Percentiles rank a stretch among this genome's conserved stretches.
Conservation (phyloP, 352 stramenopile species). For the Globisporangium paroecandrum region DNA sequence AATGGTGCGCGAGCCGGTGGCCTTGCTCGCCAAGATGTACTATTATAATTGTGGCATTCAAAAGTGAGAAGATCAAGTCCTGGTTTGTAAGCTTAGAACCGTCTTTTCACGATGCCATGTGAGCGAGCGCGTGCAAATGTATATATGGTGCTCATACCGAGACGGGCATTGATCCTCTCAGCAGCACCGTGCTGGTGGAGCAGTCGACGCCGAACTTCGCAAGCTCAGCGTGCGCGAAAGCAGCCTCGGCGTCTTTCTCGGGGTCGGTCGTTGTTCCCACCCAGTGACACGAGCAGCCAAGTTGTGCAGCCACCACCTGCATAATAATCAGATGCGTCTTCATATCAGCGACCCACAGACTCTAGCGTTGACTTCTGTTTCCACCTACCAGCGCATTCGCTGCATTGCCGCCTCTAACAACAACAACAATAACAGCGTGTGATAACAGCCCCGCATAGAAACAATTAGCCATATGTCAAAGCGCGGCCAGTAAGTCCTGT, state of each 20-base stretch:
- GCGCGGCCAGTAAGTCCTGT: background rate
- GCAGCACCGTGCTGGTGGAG: slow-evolving; percentile 31
- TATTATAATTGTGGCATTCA: slow-evolving; percentile 14
- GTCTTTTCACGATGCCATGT: background rate
- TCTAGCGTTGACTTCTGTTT: background rate
- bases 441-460: background rate
- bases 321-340: background rate
- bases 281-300: slow-evolving; percentile 52
- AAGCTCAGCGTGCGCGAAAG: slow-evolving; percentile 50
- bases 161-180: slow-evolving; percentile 50
- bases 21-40: slow-evolving; percentile 68
- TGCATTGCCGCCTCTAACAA: slow-evolving; percentile 55
- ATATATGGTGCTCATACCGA: slow-evolving; percentile 31
- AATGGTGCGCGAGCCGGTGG: slow-evolving; percentile 66
- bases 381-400: slow-evolving; percentile 51
- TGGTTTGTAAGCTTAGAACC: background rate
- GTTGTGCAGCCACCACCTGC: slow-evolving; percentile 58
- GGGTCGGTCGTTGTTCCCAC: slow-evolving; percentile 61
- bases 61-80: background rate
- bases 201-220: slow-evolving; percentile 44
- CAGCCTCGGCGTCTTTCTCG: slow-evolving; percentile 42
- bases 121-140: background rate
- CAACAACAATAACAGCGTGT: background rate
- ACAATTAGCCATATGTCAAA: background rate
- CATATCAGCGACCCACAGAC: background rate